These are phyloP conservation scores for Yamadazyma aaseri DNA, from an alignment of 1,139 yeast species.

Conservation along the genomic window DNA sequence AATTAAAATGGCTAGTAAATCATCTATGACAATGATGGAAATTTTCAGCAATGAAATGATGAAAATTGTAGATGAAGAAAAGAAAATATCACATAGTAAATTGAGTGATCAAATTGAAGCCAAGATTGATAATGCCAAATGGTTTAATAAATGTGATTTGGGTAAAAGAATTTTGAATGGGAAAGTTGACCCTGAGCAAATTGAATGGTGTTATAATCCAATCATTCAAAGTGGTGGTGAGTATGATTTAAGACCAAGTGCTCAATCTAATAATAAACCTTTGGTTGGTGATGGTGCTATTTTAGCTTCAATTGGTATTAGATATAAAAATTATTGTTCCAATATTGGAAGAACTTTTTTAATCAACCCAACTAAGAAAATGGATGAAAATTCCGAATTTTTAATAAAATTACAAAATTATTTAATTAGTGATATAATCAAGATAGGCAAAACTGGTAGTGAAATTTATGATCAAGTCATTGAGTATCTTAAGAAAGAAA, in stretches of 20 bases:
- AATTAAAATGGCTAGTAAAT: conserved; percentile 69
- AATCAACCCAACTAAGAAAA: conserved; percentile 82
- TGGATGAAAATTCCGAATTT: conserved; percentile 78
- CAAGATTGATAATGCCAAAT: conserved; percentile 74
- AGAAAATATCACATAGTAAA: conserved; percentile 68
- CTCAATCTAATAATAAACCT: conserved; percentile 65
- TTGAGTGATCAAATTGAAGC: conserved; percentile 77
- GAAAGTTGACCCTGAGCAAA: conserved; percentile 61
- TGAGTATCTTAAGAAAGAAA: conserved; percentile 53
- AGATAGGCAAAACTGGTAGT: conserved; percentile 65
- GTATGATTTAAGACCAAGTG: conserved; percentile 83
- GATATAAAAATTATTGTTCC: conserved; percentile 89
- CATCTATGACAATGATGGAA: conserved; percentile 80
- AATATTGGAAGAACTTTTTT: conserved; percentile 85
- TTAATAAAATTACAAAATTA: conserved; percentile 66
- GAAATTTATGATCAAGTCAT: conserved; percentile 66
- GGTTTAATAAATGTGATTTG: conserved; percentile 60
- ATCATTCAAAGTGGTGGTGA: conserved; percentile 87
- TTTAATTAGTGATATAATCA: conserved; percentile 52
- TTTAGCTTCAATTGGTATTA: conserved; percentile 77
- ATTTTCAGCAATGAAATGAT: conserved; percentile 88
- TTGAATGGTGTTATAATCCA: conserved; percentile 96
- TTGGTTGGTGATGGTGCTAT: conserved; percentile 80
- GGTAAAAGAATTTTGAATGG: conserved; percentile 54
- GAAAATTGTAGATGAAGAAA: conserved; percentile 81